These are phyloP conservation scores for Eucalyptus coolabah DNA, from an alignment of 345 rosid species.

Conservation along the genomic window DNA sequence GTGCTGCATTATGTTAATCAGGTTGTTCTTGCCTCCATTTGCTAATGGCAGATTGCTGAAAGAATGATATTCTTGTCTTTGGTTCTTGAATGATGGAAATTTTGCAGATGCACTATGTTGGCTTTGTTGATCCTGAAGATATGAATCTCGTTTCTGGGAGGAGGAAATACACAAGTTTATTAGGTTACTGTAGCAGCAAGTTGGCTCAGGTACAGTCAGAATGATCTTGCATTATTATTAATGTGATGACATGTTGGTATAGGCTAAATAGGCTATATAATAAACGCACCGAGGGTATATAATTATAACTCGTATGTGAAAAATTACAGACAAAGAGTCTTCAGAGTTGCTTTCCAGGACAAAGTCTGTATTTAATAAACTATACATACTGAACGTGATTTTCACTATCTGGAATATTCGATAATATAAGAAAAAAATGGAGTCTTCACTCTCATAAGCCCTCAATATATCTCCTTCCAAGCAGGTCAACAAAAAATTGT, in stretches of 20 bases:
- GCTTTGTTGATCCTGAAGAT: slow-evolving; percentile 84
- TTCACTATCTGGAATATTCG: not conserved
- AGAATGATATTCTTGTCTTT: not conserved
- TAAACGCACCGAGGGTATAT: not conserved
- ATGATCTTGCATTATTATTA: not conserved
- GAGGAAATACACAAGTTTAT: slow-evolving; percentile 60
- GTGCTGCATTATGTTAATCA: not conserved
- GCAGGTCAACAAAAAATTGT: not conserved
- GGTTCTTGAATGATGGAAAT: not conserved
- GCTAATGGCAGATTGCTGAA: not conserved
- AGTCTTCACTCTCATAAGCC: not conserved
- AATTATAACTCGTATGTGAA: not conserved
- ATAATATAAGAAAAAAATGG: not conserved
- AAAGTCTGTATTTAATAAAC: not conserved
- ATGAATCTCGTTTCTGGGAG: slow-evolving; percentile 74
- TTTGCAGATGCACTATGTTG: slow-evolving; percentile 81
- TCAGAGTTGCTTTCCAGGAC: not conserved
- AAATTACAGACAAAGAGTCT: not conserved
- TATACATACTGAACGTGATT: not conserved
- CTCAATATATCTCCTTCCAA: not conserved
- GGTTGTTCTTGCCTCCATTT: not conserved
- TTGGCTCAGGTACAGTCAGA: slow-evolving; percentile 71
- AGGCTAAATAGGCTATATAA: not conserved
- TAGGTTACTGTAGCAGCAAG: slow-evolving; percentile 72
- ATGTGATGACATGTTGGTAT: not conserved